Conservation (phyloP, 768 basidiomycete genomes). For the Phaeotremella fagi region DNA sequence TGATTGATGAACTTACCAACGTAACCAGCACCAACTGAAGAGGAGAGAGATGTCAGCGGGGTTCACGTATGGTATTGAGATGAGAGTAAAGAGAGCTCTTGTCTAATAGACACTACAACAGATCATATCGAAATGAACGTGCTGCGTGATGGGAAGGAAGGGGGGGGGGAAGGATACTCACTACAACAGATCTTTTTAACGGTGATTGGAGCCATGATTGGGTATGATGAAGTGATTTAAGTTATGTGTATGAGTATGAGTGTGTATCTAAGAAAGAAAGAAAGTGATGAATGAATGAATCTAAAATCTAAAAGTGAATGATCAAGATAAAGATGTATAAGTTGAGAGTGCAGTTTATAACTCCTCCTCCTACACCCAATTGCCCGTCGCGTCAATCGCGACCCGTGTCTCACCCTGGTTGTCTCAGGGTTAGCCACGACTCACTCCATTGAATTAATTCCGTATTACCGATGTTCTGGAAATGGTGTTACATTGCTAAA, state of each 20-base stretch:
- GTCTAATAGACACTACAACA: no score
- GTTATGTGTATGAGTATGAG: background rate
- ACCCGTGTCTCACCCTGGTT: no score
- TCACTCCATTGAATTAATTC: no score
- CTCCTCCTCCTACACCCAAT: no score
- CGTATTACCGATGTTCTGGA: no score
- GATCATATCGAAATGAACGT: background rate
- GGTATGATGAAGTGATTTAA: background rate
- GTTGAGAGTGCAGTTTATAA: no score
- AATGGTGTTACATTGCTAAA: no score
- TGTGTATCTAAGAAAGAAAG: conserved; percentile 2
- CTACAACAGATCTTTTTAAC: conserved; percentile 85
- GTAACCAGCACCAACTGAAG: conserved; percentile 56
- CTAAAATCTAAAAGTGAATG: background rate
- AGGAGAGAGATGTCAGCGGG: conserved; percentile 3
- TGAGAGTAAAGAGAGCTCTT: background rate
- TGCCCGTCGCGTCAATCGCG: no score
- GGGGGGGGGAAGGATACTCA: conserved; percentile 51
- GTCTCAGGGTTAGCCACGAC: no score
- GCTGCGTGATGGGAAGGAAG: background rate
- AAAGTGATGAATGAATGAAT: background rate
- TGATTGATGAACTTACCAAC: conserved; percentile 59
- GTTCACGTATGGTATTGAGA: background rate
- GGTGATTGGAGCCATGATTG: conserved; percentile 51
- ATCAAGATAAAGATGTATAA: background rate